A percentile compares a stretch with the other conserved stretches of the same genome.
Conservation (phyloP, 2,329 filamentous ascomycete genomes). For the Hypoxylon sp. region DNA sequence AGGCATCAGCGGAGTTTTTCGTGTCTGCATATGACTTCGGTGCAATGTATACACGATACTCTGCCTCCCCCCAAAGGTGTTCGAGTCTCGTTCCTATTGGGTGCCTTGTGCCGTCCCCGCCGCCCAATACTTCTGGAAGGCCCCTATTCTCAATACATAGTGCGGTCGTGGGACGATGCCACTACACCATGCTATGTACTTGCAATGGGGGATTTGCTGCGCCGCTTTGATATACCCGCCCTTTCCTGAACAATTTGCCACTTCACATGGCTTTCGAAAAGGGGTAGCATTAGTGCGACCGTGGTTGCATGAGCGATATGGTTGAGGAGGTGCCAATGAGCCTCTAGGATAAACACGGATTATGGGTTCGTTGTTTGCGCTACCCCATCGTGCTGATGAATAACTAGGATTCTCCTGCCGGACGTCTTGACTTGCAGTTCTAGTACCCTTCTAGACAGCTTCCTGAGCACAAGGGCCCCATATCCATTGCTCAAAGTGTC, state of each 20-base stretch:
- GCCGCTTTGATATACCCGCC: conserved; percentile 37
- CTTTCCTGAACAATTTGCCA: conserved; percentile 25
- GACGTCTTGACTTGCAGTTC: background rate
- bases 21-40: conserved; percentile 25
- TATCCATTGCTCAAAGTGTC: background rate
- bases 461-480: background rate
- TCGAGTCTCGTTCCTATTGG: conserved; percentile 34
- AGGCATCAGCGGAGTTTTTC: conserved; percentile 27
- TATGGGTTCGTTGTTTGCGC: conserved; percentile 11
- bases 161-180: conserved; percentile 10
- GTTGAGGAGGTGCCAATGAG: conserved; percentile 16
- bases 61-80: conserved; percentile 36
- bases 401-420: conserved; percentile 1
- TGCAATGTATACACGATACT: conserved; percentile 24
- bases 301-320: conserved; percentile 23
- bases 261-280: conserved; percentile 20
- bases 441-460: background rate
- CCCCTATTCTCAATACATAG: conserved; percentile 4
- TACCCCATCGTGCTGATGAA: background rate
- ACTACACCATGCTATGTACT: conserved; percentile 5
- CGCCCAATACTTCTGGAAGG: conserved; percentile 17
- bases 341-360: conserved; percentile 8
- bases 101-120: background rate
- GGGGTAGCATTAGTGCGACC: conserved; percentile 16
- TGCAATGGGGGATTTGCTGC: conserved; percentile 27